Evolutionary conservation across 768 basidiomycete species (phyloP).

Genomic region (Strobilomyces dryophilus): DNA sequence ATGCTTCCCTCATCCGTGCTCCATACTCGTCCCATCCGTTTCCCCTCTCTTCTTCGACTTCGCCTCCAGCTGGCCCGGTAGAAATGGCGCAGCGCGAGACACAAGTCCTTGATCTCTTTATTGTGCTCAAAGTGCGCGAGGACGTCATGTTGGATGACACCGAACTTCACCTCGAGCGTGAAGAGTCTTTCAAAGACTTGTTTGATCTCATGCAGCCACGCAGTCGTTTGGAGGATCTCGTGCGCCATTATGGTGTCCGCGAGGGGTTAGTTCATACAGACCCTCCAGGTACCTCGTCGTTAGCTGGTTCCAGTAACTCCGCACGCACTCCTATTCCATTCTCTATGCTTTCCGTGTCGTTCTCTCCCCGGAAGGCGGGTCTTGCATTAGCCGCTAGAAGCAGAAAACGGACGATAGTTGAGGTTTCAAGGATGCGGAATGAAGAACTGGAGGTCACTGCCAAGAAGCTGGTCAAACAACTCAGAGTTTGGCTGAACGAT

Average conservation of each 20-base stretch:
- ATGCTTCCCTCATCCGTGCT: slow-evolving; percentile 53
- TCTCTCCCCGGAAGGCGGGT: slow-evolving; percentile 38
- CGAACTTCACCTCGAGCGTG: slow-evolving; percentile 69
- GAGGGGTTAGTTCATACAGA: slow-evolving; percentile 31
- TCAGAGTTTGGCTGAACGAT: slow-evolving; percentile 40
- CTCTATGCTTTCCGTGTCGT: slow-evolving; percentile 35
- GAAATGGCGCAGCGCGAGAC: slow-evolving; percentile 68
- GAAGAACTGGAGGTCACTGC: slow-evolving; percentile 58
- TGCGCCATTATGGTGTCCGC: slow-evolving; percentile 41
- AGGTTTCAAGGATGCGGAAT: slow-evolving; percentile 45
- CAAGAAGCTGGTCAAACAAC: slow-evolving; percentile 44
- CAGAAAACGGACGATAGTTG: slow-evolving; percentile 51
- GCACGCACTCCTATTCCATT: slow-evolving; percentile 30
- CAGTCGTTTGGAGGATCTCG: slow-evolving; percentile 71
- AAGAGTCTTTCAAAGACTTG: slow-evolving; percentile 74
- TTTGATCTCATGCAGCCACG: slow-evolving; percentile 76
- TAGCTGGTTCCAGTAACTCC: slow-evolving; percentile 6
- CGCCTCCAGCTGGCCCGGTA: slow-evolving; percentile 26
- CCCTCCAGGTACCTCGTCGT: slow-evolving; percentile 1
- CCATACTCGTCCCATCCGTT: slow-evolving; percentile 82
- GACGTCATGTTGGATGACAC: slow-evolving; percentile 75
- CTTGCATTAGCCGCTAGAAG: slow-evolving; percentile 30
- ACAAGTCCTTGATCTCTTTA: slow-evolving; percentile 69
- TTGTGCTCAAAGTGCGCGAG: slow-evolving; percentile 74
- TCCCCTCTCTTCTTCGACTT: slow-evolving; percentile 40